Percentiles rank a stretch among this genome's conserved stretches.
Evolutionary conservation across 2,329 filamentous ascomycete species (phyloP).

Genomic region (Akanthomyces muscarius): DNA sequence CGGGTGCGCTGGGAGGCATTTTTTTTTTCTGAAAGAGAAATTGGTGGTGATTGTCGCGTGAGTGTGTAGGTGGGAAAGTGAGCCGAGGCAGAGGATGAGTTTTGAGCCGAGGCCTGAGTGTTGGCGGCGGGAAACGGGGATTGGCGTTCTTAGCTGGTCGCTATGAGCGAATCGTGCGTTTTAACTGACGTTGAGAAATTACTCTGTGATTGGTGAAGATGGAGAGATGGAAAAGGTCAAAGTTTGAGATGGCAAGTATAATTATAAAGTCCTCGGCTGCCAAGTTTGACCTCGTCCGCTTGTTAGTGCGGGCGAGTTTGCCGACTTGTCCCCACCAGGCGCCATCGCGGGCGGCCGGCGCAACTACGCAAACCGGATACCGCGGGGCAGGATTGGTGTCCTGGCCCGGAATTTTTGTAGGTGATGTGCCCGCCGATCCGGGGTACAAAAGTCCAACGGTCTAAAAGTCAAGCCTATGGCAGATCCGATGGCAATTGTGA

Average conservation of each 20-base stretch:
- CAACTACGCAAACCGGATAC: not conserved
- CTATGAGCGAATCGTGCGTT: too few species aligned
- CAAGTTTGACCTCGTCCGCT: not conserved
- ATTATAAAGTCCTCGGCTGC: not conserved
- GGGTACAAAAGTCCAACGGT: not conserved
- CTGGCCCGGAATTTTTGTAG: too few species aligned
- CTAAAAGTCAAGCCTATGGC: not conserved
- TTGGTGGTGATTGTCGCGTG: not conserved
- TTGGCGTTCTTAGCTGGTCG: not conserved
- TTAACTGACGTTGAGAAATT: not conserved
- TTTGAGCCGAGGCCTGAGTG: not conserved
- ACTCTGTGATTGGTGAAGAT: not conserved
- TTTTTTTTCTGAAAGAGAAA: too few species aligned
- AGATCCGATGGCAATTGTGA: not conserved
- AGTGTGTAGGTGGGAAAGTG: not conserved
- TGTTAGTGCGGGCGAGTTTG: not conserved
- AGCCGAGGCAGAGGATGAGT: not conserved
- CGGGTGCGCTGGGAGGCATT: not conserved
- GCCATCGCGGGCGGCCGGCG: not conserved
- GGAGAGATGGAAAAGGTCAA: not conserved
- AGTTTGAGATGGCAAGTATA: not conserved
- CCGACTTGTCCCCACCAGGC: not conserved
- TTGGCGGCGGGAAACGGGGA: not conserved
- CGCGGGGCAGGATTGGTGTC: not conserved
- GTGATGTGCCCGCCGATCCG: too few species aligned